phyloP scores from a whole-genome alignment of 164 flowering plant genomes.

The Annona cherimola region DNA sequence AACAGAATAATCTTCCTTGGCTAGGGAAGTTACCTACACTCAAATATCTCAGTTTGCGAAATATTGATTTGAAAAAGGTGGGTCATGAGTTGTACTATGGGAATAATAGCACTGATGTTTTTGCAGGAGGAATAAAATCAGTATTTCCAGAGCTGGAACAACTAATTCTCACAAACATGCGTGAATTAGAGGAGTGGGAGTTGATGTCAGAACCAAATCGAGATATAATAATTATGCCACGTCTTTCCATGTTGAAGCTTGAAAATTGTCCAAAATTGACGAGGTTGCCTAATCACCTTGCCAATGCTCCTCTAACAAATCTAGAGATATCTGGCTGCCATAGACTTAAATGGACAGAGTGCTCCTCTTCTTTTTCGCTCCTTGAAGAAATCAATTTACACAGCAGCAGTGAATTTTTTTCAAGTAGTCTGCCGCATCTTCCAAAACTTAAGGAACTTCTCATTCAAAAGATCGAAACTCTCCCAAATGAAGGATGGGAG shows the following conservation, averaged over 20 bases:
- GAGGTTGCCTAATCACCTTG: background rate
- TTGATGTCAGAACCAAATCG: background rate
- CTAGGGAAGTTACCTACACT: conserved; percentile 7
- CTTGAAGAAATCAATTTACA: too few relatives aligned
- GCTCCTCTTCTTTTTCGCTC: too few relatives aligned
- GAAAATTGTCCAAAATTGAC: background rate
- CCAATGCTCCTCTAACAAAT: too few relatives aligned
- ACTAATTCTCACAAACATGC: background rate
- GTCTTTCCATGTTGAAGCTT: background rate
- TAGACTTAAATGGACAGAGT: too few relatives aligned
- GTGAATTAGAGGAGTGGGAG: background rate
- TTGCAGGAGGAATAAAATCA: background rate
- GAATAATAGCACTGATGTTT: background rate
- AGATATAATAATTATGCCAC: background rate
- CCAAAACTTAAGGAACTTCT: too few relatives aligned
- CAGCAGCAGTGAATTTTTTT: too few relatives aligned
- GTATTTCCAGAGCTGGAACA: conserved; percentile 3
- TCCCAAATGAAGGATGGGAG: too few relatives aligned
- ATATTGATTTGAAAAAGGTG: background rate
- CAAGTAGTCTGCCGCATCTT: too few relatives aligned
- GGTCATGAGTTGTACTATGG: background rate
- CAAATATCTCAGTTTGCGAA: background rate
- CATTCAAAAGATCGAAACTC: too few relatives aligned
- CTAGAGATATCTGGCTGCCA: too few relatives aligned
- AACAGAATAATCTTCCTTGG: background rate